Percentiles rank a stretch among this genome's conserved stretches.
Conservation (phyloP, 2,329 filamentous ascomycete species). For the Fulvia fulva region DNA sequence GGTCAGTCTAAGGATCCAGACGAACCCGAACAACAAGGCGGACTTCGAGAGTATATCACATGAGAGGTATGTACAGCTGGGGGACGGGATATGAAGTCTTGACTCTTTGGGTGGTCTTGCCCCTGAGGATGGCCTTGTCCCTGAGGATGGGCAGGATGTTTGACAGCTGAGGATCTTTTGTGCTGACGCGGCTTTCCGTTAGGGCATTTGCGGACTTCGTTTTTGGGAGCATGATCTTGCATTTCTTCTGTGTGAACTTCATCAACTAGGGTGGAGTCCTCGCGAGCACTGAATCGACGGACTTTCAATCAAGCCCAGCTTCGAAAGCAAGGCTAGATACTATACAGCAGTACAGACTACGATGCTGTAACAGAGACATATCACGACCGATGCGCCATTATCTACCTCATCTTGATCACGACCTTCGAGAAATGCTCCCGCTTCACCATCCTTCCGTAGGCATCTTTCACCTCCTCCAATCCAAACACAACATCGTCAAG, state of each 20-base stretch:
- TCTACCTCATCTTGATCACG: conserved; percentile 14
- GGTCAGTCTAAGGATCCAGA: conserved; percentile 86
- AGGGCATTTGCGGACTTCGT: conserved; percentile 96
- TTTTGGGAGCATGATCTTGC: conserved; percentile 88
- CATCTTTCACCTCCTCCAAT: conserved; percentile 29
- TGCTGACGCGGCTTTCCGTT: background rate
- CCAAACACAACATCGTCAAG: conserved; percentile 37
- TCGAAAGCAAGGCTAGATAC: background rate
- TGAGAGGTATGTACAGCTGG: conserved; percentile 59
- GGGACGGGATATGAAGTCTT: background rate
- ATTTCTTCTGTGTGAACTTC: conserved; percentile 99
- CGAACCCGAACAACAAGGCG: conserved; percentile 72
- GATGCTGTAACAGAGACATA: background rate
- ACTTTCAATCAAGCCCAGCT: background rate
- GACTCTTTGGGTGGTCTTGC: background rate
- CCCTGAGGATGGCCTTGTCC: too few species aligned
- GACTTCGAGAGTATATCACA: conserved; percentile 75
- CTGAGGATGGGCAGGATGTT: background rate
- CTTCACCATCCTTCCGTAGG: conserved; percentile 29
- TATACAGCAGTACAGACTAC: background rate
- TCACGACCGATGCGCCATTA: background rate
- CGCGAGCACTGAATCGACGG: too few species aligned
- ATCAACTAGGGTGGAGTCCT: conserved; percentile 69
- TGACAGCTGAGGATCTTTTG: background rate
- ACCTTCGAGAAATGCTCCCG: conserved; percentile 34